A percentile compares a stretch with the other conserved stretches of the same genome.
Conservation (phyloP, 2,329 filamentous ascomycete species). For the Ciborinia camelliae region DNA sequence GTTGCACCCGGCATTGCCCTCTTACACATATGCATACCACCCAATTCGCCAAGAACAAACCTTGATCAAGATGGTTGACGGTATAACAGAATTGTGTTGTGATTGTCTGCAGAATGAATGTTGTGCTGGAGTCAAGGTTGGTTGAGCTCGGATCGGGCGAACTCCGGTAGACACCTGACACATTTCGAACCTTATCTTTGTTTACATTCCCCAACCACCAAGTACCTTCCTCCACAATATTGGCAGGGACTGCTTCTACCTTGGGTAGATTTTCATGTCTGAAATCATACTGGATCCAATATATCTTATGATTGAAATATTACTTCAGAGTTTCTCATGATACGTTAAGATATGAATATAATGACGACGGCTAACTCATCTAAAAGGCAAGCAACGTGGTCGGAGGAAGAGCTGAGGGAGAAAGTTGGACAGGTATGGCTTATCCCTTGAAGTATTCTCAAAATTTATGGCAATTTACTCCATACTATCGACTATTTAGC, state of each 20-base stretch:
- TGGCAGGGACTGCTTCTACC: background rate
- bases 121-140: background rate
- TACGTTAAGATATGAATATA: no score
- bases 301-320: background rate
- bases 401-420: slow-evolving; percentile 29
- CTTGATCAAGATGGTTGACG: background rate
- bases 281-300: background rate
- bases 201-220: no score
- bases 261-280: background rate
- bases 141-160: background rate
- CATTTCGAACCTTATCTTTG: background rate
- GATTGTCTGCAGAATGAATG: background rate
- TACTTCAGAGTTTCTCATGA: background rate
- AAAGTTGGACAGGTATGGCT: slow-evolving; percentile 33
- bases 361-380: no score
- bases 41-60: background rate
- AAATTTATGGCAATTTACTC: background rate
- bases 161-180: background rate
- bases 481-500: no score
- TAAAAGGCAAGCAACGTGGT: slow-evolving; percentile 18
- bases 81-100: background rate
- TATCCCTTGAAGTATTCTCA: background rate
- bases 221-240: background rate
- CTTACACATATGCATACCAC: background rate
- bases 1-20: background rate